Base-by-base conservation (phyloP, 169 alveolate species). In the Plasmodium vinckei region DNA sequence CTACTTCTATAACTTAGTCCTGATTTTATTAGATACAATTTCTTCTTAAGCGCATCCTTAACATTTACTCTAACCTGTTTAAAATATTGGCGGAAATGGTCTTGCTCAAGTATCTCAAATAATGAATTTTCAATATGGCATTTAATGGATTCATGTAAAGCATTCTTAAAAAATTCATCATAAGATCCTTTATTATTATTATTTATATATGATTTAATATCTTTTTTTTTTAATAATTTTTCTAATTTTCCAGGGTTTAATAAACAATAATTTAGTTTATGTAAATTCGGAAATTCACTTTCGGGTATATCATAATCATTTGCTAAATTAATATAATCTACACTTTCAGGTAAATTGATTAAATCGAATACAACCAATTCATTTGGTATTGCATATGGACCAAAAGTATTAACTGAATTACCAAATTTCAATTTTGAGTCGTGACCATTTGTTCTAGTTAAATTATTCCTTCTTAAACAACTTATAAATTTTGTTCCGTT, bases 101-200 rank as follows among this genome's bases (percentile, higher is more conserved):
- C 25, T 21, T 21, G 25, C 25, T 21, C 25, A 0, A 65, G 1
- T 42, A 67, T 27, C 7, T 67, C 72, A 82, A 33, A 67, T 51
- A 82, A 67, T 56, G 56, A 54, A 10, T 79, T 54, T 82, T 82
- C 90, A 9, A 82, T 44, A 59, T 82, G 65, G 21, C 90, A 82
- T 9, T n/a, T 33, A n/a, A 82, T 82, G 13, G 90, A 82, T 49
- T 67, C 67, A 12, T 13, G 19, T 82, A 82, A 53, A 42, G 15
- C 67, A n/a, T 65, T 67, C 2, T 39, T 57, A 56, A 65, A 82
- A n/a, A 67, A 51, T 21, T 49, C 72, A 17, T 65, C 59, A 82
- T 65, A 82, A 9, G 39, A 44, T 33, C 5, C 19, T 47, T 21
- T 42, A 19, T 65, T 82, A 25, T 42, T 49, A 46, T 47, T 10